A percentile compares a stretch with the other conserved stretches of the same genome.
phyloP scores from a whole-genome alignment of 2,329 filamentous ascomycete species.

The Verticillium tricorpus region DNA sequence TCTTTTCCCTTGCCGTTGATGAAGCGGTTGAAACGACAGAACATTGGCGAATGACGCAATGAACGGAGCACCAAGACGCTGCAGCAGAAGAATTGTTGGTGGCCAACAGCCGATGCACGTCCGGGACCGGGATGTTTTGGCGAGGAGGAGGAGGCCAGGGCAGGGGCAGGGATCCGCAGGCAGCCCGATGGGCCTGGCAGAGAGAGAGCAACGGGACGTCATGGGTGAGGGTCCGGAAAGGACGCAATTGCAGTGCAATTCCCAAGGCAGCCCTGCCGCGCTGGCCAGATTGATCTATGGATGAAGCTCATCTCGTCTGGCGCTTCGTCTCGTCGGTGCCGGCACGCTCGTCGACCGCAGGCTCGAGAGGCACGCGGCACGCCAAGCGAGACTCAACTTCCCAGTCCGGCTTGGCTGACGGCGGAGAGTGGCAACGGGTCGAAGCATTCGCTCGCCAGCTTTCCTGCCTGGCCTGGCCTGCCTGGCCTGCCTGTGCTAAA shows the following conservation, averaged over 20 bases:
- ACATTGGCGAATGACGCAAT: neutral
- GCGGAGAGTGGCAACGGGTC: neutral
- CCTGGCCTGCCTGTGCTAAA: neutral
- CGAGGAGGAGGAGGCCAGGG: neutral
- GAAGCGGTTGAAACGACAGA: neutral
- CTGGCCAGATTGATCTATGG: neutral
- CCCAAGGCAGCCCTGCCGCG: neutral
- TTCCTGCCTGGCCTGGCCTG: neutral
- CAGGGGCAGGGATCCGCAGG: neutral
- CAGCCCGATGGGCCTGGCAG: neutral
- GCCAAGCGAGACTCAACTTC: neutral
- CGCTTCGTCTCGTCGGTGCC: neutral
- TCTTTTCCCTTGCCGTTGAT: neutral
- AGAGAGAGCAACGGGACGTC: neutral
- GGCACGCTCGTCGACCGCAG: neutral
- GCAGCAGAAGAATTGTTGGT: neutral
- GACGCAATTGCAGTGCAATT: neutral
- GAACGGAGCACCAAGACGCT: neutral
- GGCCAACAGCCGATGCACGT: neutral
- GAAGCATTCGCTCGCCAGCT: no score
- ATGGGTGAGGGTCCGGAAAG: neutral
- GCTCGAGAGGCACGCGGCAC: neutral
- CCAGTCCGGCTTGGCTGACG: neutral
- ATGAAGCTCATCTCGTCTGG: neutral
- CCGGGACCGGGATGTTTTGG: neutral